phyloP scores from a whole-genome alignment of 2,329 filamentous ascomycete genomes.

The Ceratocystis huliohia region DNA sequence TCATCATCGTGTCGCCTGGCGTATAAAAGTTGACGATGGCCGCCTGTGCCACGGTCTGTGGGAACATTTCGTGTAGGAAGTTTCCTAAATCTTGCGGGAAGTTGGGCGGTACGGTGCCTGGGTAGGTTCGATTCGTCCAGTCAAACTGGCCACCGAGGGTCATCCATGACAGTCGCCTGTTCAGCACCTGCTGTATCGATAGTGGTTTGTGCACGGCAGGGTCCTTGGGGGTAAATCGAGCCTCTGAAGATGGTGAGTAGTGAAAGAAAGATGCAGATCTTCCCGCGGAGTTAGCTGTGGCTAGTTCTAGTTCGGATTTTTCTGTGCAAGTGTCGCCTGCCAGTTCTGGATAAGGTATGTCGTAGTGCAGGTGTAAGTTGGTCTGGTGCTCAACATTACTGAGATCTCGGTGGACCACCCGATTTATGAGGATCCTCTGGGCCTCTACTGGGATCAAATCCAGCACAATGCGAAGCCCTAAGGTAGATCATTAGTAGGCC shows the following conservation, averaged over 20 bases:
- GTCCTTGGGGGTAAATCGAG: conserved; percentile 55
- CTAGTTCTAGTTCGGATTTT: conserved; percentile 22
- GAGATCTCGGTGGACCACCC: conserved; percentile 65
- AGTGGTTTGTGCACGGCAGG: conserved; percentile 62
- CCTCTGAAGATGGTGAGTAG: conserved; percentile 37
- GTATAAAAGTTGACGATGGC: conserved; percentile 92
- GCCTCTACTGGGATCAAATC: conserved; percentile 55
- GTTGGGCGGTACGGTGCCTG: conserved; percentile 48
- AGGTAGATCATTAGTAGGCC: conserved; percentile 1
- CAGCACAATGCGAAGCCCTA: conserved; percentile 70
- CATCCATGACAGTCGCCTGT: conserved; percentile 78
- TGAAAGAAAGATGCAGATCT: conserved; percentile 40
- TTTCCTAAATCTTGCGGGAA: conserved; percentile 63
- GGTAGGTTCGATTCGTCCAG: conserved; percentile 82
- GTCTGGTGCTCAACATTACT: conserved; percentile 64
- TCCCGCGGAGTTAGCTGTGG: conserved; percentile 22
- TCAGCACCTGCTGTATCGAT: conserved; percentile 54
- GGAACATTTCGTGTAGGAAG: conserved; percentile 60
- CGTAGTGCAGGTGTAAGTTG: conserved; percentile 78
- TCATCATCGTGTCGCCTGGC: conserved; percentile 77
- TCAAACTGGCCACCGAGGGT: conserved; percentile 94
- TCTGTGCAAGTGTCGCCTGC: conserved; percentile 22
- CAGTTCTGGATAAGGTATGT: conserved; percentile 45
- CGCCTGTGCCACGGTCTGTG: conserved; percentile 65
- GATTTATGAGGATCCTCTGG: conserved; percentile 58